Percentiles rank a stretch among this genome's conserved stretches.
phyloP scores from a whole-genome alignment of 306 rosid species.

The Pterocarpus macrocarpus region DNA sequence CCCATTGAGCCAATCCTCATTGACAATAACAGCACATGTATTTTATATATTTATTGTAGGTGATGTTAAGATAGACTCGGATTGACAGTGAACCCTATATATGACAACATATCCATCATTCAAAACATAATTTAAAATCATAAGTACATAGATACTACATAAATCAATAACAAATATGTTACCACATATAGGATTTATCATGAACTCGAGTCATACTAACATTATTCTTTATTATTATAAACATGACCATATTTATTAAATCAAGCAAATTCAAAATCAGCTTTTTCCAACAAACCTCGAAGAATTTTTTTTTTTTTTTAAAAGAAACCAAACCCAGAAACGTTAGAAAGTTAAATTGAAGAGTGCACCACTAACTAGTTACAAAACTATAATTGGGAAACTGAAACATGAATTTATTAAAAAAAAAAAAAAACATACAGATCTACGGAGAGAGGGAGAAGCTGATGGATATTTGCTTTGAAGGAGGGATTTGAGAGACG shows the following conservation, averaged over 20 bases:
- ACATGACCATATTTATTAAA: neutral
- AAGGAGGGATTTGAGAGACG: constrained; percentile 67
- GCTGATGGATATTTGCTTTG: constrained; percentile 64
- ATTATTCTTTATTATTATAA: neutral
- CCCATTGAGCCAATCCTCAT: neutral
- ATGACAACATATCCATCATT: too few relatives aligned
- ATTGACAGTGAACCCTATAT: too few relatives aligned
- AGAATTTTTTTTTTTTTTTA: neutral
- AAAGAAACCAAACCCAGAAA: constrained; percentile 38
- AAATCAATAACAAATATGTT: too few relatives aligned
- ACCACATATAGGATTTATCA: too few relatives aligned
- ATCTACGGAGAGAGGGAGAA: constrained; percentile 73
- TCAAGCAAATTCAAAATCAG: constrained; percentile 25
- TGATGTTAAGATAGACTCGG: too few relatives aligned
- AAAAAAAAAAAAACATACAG: constrained; percentile 48
- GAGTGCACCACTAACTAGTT: neutral
- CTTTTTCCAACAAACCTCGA: neutral
- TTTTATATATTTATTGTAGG: too few relatives aligned
- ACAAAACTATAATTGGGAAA: constrained; percentile 8
- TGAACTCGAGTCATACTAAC: too few relatives aligned
- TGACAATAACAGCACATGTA: neutral
- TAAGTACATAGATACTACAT: too few relatives aligned
- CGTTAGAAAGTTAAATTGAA: constrained; percentile 2
- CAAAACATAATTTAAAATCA: too few relatives aligned
- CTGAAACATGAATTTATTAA: neutral